Conservation (phyloP, 2,329 filamentous ascomycete species). For the Aspergillus glaucus region DNA sequence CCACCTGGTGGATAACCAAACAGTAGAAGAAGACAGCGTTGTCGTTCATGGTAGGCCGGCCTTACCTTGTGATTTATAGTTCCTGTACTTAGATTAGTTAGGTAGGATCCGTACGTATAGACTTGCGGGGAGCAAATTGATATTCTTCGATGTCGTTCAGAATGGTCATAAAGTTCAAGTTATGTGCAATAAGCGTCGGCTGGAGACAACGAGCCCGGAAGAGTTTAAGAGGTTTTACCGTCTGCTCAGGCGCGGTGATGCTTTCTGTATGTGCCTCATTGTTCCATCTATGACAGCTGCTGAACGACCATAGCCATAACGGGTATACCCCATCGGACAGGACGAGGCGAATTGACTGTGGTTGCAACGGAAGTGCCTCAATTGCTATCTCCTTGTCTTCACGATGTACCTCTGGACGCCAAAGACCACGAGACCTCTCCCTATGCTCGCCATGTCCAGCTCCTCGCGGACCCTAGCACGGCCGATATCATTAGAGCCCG, state of each 20-base stretch:
- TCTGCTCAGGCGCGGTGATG: constrained; percentile 72
- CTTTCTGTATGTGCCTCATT: constrained; percentile 59
- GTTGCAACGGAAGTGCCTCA: constrained; percentile 61
- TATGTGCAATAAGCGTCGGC: constrained; percentile 59
- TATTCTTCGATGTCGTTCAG: constrained; percentile 76
- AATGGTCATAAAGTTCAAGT: constrained; percentile 68
- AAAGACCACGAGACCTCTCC: constrained; percentile 66
- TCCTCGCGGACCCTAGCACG: constrained; percentile 66
- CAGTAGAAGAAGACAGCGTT: constrained; percentile 33
- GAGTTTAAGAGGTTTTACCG: constrained; percentile 56
- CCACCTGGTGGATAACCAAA: constrained; percentile 32
- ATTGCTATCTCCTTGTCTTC: constrained; percentile 70
- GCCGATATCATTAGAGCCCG: constrained; percentile 67
- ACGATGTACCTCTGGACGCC: constrained; percentile 67
- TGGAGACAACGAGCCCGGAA: constrained; percentile 33
- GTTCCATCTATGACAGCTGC: constrained; percentile 3
- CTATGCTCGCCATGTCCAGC: constrained; percentile 75
- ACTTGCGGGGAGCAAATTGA: constrained; percentile 65
- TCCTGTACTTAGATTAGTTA: constrained; percentile 42
- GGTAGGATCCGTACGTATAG: constrained; percentile 71
- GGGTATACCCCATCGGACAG: constrained; percentile 64
- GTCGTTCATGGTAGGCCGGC: constrained; percentile 38
- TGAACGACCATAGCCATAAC: constrained; percentile 51
- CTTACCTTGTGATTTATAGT: constrained; percentile 13
- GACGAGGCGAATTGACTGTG: constrained; percentile 70